Base-by-base conservation (phyloP, 2,329 filamentous ascomycete genomes). In the Alternaria angustiovoidea region DNA sequence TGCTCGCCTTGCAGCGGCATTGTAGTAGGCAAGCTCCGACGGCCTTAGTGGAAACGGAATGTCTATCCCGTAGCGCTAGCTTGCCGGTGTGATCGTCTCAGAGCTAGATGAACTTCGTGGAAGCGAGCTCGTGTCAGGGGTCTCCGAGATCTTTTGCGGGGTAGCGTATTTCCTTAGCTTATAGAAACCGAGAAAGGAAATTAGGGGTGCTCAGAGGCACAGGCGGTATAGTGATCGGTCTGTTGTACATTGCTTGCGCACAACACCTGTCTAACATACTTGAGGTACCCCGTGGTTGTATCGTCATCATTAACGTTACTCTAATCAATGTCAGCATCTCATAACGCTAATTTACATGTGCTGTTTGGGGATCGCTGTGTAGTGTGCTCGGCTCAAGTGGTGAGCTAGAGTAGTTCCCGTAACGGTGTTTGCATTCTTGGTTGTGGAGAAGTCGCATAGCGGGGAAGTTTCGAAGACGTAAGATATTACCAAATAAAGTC, bases 401-500 rank as follows among this genome's bases (percentile, higher is more conserved):
- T 59, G 67, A 60, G 69, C 75, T 74, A 75, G 68, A 68, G 59
- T 75, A 73, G 74, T 64, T 72, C 67, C 74, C 72, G 69, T 57
- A 63, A 64, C 61, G 64, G 60, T 65, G 56, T 62, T 49, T 49
- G 36, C 32, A 52, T 55, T 62, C 46, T 39, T 59, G 64, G 51
- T 56, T 67, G 66, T 67, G 70, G 65, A 70, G 69, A 68, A 55
- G 64, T 53, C 58, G 70, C 70, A 74, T 70, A 66, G 69, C 73
- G 74, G 72, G 74, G 73, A 75, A 75, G 68, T 69, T 75, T 73
- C 57, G 57, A 59, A 76, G 72, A 77, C 75, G 75, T 77, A 77
- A 77, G 59, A 76, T 66, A 73, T 73, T 74, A 63, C 68, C 63
- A 68, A 67, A 71, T 58, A 52, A 48, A 61, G 34, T 36, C 54